Evolutionary conservation across 2,329 filamentous ascomycete species (phyloP).

Genomic region (Aspergillus calidoustus): DNA sequence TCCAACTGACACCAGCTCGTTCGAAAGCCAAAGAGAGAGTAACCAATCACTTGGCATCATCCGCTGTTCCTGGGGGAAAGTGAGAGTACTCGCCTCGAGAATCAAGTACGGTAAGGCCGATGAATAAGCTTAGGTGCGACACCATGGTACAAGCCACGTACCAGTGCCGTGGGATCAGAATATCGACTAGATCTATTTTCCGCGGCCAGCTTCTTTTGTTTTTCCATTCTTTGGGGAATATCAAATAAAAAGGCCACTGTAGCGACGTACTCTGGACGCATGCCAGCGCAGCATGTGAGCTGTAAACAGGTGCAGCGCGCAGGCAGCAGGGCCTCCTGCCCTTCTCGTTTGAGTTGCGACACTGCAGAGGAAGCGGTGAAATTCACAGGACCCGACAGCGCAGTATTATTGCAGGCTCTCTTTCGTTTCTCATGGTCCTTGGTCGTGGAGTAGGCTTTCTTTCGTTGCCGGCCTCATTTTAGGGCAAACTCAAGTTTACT

Average conservation of each 20-base stretch:
- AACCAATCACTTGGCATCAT: conserved; percentile 26
- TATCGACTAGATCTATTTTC: conserved; percentile 21
- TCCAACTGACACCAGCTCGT: conserved; percentile 27
- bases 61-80: conserved; percentile 20
- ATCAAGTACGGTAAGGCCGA: conserved; percentile 17
- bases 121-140: conserved; percentile 29
- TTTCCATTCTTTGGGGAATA: conserved; percentile 4
- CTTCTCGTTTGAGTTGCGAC: conserved; percentile 27
- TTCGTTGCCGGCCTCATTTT: conserved; percentile 3
- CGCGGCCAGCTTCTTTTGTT: neutral
- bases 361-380: conserved; percentile 25
- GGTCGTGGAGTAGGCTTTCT: neutral
- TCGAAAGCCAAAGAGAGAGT: conserved; percentile 26
- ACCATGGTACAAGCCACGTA: conserved; percentile 16
- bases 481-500: conserved; percentile 10
- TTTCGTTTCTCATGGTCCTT: neutral
- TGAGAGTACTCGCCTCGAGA: conserved; percentile 13
- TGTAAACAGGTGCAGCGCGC: conserved; percentile 25
- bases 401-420: conserved; percentile 15
- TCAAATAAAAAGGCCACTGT: conserved; percentile 21
- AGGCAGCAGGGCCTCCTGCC: conserved; percentile 20
- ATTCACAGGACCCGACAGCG: conserved; percentile 11
- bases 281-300: conserved; percentile 37
- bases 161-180: conserved; percentile 3
- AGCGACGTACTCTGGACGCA: conserved; percentile 23